Evolutionary conservation across 2,329 filamentous ascomycete species (phyloP).

Genomic region (Eutypella sp.): DNA sequence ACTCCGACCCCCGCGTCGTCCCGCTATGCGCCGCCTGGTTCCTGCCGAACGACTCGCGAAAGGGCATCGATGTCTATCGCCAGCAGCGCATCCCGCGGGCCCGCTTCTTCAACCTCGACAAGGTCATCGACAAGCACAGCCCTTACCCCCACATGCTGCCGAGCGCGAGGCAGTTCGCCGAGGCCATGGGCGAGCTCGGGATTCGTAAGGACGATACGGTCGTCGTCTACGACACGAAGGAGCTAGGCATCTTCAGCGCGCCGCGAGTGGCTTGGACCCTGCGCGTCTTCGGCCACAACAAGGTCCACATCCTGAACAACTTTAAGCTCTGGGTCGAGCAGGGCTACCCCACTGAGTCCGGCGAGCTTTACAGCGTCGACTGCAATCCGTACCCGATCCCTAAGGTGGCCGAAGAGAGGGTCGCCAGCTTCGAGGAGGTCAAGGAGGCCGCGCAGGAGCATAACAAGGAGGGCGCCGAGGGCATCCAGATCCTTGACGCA

Average conservation of each 20-base stretch:
- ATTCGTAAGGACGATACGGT: constrained; percentile 83
- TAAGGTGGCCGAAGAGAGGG: constrained; percentile 55
- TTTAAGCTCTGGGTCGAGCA: constrained; percentile 90
- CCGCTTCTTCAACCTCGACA: constrained; percentile 95
- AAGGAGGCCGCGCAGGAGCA: constrained; percentile 69
- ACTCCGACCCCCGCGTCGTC: constrained; percentile 76
- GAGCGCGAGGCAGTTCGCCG: constrained; percentile 70
- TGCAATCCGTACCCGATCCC: constrained; percentile 62
- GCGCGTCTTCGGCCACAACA: constrained; percentile 79
- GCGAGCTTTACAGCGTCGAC: constrained; percentile 63
- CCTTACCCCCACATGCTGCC: constrained; percentile 98
- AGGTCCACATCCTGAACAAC: constrained; percentile 90
- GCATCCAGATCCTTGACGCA: constrained; percentile 85
- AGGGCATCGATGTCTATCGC: constrained; percentile 74
- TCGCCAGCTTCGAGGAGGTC: constrained; percentile 79
- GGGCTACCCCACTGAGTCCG: constrained; percentile 76
- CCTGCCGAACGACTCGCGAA: constrained; percentile 83
- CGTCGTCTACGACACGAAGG: constrained; percentile 89
- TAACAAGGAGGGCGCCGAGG: constrained; percentile 78
- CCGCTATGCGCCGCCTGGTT: constrained; percentile 95
- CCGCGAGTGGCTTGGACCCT: constrained; percentile 94
- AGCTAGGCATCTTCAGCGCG: constrained; percentile 90
- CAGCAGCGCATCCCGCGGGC: constrained; percentile 81
- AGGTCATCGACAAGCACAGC: constrained; percentile 78
- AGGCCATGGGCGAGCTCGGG: constrained; percentile 83